A percentile compares a stretch with the other conserved stretches of the same genome.
phyloP scores from a whole-genome alignment of 1,284 basidiomycete genomes.

The Rhodotorula sp. region DNA sequence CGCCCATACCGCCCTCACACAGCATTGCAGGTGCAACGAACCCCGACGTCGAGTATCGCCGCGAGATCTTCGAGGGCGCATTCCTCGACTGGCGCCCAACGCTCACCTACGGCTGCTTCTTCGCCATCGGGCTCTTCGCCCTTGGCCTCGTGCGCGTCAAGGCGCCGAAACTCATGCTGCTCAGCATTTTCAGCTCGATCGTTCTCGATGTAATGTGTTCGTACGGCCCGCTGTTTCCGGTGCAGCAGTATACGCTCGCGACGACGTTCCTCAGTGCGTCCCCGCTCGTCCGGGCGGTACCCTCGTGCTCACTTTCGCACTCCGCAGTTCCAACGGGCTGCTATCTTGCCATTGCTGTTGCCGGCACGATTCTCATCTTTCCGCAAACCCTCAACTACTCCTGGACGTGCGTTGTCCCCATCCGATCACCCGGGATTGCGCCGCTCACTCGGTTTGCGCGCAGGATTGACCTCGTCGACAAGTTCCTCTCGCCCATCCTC shows the following conservation, averaged over 20 bases:
- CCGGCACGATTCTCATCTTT: constrained; percentile 65
- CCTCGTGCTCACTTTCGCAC: constrained; percentile 46
- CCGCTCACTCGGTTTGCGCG: neutral
- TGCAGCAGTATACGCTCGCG: constrained; percentile 60
- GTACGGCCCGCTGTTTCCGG: constrained; percentile 66
- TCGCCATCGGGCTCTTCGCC: constrained; percentile 66
- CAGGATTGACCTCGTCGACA: constrained; percentile 46
- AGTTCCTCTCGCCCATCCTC: constrained; percentile 48
- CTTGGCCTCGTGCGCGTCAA: constrained; percentile 65
- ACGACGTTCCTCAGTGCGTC: constrained; percentile 54
- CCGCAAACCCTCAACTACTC: constrained; percentile 69
- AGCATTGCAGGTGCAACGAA: constrained; percentile 59
- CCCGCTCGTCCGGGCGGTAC: neutral
- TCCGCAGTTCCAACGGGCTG: constrained; percentile 61
- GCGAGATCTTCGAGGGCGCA: constrained; percentile 63
- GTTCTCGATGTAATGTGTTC: constrained; percentile 62
- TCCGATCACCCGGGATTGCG: neutral
- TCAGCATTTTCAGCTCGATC: constrained; percentile 56
- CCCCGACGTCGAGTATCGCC: constrained; percentile 53
- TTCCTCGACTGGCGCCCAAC: constrained; percentile 66
- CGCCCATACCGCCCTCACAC: neutral
- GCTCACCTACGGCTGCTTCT: constrained; percentile 67
- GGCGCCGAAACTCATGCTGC: constrained; percentile 62
- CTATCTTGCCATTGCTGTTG: constrained; percentile 65
- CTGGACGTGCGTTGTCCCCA: constrained; percentile 41